Evolutionary conservation across 495 filamentous ascomycete genomes (phyloP), one percentile per base, ranked within the genome.

Genomic region (Halenospora varia): DNA sequence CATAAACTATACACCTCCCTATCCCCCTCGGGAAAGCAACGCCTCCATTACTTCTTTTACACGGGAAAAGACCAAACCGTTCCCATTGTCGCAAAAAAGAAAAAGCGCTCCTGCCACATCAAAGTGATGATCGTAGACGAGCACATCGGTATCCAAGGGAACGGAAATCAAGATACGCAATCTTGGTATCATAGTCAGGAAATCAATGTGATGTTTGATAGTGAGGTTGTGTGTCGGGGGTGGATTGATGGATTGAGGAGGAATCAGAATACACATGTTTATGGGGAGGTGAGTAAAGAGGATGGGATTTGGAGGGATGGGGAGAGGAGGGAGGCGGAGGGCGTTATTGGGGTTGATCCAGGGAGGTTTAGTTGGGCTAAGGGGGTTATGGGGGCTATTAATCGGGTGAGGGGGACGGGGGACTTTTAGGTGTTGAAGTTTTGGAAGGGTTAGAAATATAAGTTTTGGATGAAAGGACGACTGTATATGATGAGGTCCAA

Each of bases 111-210:
- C 63, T 90, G 87, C 65, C 88, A 91, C 65, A 72, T 90, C 67
- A 92, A 92, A 66, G 69, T 92, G 47, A 80, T 92, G 71, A 82
- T 92, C 53, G 80, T 83, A 3, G 88, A 92, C 65, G 82, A 78
- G 40, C 73, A 71, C 45, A 71, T 92, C 58, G 85, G 78, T 11
- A 84, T 91, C 48, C 78, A 86, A 73, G 87, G 88, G 4, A 88
- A 82, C 60, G 88, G 88, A 0, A 92, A 92, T 65, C 82, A 88
- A 63, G 88, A 92, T 53, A 90, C 88, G n/a, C 88, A 92, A 72
- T 82, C 77, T 56, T 92, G 84, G 82, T 90, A 75, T 60, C 88
- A 92, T 65, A 82, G 77, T 35, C 86, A 89, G 68, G 88, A 92
- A 66, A 77, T 87, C 54, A 92, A 92, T 62, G 62, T 90, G 11